Percentiles rank a stretch among this genome's conserved stretches.
phyloP scores from a whole-genome alignment of 2,329 filamentous ascomycete genomes.

The Hyphodiscus sp. region DNA sequence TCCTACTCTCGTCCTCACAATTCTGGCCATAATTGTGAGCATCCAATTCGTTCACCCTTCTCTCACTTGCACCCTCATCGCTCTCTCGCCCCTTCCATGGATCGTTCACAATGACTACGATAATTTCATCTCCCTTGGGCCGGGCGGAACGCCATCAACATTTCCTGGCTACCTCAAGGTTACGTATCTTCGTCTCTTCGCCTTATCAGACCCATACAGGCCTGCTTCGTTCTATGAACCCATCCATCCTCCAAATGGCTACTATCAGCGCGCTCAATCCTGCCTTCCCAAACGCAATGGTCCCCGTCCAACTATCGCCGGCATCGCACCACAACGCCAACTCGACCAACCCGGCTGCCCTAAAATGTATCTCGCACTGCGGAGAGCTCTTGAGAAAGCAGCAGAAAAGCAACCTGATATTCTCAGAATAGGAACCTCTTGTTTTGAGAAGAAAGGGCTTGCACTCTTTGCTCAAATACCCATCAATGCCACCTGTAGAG shows the following conservation, averaged over 20 bases:
- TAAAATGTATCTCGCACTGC: slow-evolving; percentile 49
- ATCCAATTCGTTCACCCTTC: slow-evolving; percentile 45
- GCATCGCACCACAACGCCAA: slow-evolving; percentile 79
- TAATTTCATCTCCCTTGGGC: slow-evolving; percentile 70
- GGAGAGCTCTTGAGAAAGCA: slow-evolving; percentile 46
- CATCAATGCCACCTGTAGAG: slow-evolving; percentile 63
- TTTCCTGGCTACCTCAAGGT: slow-evolving; percentile 67
- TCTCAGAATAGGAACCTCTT: slow-evolving; percentile 60
- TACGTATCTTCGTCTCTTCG: slow-evolving; percentile 65
- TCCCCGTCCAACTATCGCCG: slow-evolving; percentile 59
- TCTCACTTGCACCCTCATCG: slow-evolving; percentile 44
- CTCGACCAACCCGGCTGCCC: slow-evolving; percentile 56
- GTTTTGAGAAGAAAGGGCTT: slow-evolving; percentile 76
- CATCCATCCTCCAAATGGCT: slow-evolving; percentile 49
- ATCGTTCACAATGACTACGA: slow-evolving; percentile 63
- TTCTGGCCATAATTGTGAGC: slow-evolving; percentile 44
- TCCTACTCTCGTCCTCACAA: slow-evolving; percentile 36
- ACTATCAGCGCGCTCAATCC: slow-evolving; percentile 39
- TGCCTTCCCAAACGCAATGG: slow-evolving; percentile 56
- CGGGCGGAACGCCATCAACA: slow-evolving; percentile 73
- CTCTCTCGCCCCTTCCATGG: slow-evolving; percentile 39
- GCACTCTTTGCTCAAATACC: slow-evolving; percentile 65
- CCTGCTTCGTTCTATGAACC: slow-evolving; percentile 46
- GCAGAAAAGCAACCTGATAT: slow-evolving; percentile 37
- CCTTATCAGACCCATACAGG: slow-evolving; percentile 62